Conservation (phyloP, 2,329 filamentous ascomycete genomes). For the Epichloe amarillans region DNA sequence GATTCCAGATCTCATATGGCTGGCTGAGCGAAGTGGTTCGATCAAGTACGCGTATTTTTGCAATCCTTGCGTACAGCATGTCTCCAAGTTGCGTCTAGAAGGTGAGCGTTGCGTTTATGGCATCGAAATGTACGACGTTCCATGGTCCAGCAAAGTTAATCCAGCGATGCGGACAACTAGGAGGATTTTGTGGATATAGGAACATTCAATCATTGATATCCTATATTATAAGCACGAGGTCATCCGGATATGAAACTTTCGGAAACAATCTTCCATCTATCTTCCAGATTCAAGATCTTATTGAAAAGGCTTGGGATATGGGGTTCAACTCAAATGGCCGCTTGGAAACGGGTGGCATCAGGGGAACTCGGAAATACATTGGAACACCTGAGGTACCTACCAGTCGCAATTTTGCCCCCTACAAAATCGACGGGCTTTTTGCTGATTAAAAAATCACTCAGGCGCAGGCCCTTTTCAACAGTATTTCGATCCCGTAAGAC, state of each 20-base stretch:
- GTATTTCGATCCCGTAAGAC: slow-evolving; percentile 51
- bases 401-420: neutral
- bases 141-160: neutral
- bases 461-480: slow-evolving; percentile 67
- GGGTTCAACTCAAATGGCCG: slow-evolving; percentile 66
- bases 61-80: slow-evolving; percentile 58
- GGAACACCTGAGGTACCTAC: slow-evolving; percentile 72
- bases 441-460: slow-evolving; percentile 17
- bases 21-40: slow-evolving; percentile 47
- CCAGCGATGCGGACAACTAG: slow-evolving; percentile 22
- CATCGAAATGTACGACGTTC: neutral
- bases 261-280: slow-evolving; percentile 55
- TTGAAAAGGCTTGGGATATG: slow-evolving; percentile 78
- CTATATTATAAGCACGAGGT: slow-evolving; percentile 51
- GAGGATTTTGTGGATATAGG: slow-evolving; percentile 87
- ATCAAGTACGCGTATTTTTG: slow-evolving; percentile 69
- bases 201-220: slow-evolving; percentile 89
- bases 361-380: slow-evolving; percentile 86
- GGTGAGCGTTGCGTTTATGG: slow-evolving; percentile 24
- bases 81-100: slow-evolving; percentile 71
- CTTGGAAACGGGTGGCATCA: slow-evolving; percentile 74
- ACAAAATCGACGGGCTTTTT: neutral
- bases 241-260: slow-evolving; percentile 47
- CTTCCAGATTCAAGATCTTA: slow-evolving; percentile 70
- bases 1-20: slow-evolving; percentile 46